Conservation (phyloP, 257 asterid species). For the Rubia yunnanensis region DNA sequence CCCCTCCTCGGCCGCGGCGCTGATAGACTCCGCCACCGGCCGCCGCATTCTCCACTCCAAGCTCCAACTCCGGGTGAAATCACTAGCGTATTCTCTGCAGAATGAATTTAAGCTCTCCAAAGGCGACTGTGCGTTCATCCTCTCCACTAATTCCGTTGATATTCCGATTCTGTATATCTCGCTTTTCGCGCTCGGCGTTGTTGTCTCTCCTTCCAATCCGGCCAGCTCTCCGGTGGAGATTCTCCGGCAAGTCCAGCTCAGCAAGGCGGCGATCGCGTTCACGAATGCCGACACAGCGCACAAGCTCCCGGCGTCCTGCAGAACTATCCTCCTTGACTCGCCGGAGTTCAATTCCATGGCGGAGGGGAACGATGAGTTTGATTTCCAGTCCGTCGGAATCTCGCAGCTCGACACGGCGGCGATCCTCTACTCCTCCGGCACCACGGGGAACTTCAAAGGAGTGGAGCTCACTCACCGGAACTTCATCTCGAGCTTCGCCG, state of each 20-base stretch:
- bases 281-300: not conserved
- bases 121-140: conserved; percentile 15
- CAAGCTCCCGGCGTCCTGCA: conserved; percentile 11
- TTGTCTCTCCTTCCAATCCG: conserved; percentile 14
- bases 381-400: not conserved
- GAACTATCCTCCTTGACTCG: conserved; percentile 6
- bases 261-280: conserved; percentile 10
- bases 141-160: conserved; percentile 6
- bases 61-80: conserved; percentile 10
- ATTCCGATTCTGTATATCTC: conserved; percentile 12
- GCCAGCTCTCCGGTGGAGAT: conserved; percentile 8
- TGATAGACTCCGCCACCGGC: conserved; percentile 7
- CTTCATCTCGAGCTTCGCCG: conserved; percentile 30
- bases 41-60: conserved; percentile 12
- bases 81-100: conserved; percentile 11
- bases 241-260: conserved; percentile 6
- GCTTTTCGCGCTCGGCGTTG: conserved; percentile 12
- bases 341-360: conserved; percentile 11
- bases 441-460: conserved; percentile 56
- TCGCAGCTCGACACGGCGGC: conserved; percentile 44
- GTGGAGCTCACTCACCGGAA: conserved; percentile 45
- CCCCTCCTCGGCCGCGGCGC: conserved; percentile 2
- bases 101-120: conserved; percentile 5
- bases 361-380: not conserved
- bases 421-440: conserved; percentile 54